phyloP scores from a whole-genome alignment of 495 filamentous ascomycete genomes.

The Hypoxylon cercidicola region DNA sequence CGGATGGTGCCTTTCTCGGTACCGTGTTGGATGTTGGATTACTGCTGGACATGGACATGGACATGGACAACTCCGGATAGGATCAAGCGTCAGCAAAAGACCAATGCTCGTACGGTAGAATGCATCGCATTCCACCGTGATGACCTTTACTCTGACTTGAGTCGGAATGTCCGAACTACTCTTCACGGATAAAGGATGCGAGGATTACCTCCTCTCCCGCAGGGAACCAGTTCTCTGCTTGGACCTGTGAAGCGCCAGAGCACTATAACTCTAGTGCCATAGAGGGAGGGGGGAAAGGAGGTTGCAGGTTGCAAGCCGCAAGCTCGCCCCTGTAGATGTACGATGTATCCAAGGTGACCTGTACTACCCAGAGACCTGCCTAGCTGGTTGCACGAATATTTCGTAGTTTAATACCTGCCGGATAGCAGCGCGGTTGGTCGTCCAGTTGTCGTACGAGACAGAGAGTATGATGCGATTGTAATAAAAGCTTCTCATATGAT shows the following conservation, averaged over 20 bases:
- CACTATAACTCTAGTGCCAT: no score
- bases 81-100: slow-evolving; percentile 30
- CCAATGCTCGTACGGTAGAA: slow-evolving; percentile 7
- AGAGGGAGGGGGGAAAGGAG: not conserved
- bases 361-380: slow-evolving; percentile 19
- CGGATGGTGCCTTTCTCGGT: slow-evolving; percentile 14
- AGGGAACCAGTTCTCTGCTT: no score
- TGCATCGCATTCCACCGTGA: slow-evolving; percentile 2
- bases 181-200: slow-evolving; percentile 16
- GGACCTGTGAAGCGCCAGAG: slow-evolving; percentile 3
- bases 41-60: not conserved
- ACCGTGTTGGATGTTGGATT: slow-evolving; percentile 7
- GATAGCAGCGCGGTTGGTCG: slow-evolving; percentile 25
- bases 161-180: slow-evolving; percentile 19
- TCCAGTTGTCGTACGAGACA: slow-evolving; percentile 1
- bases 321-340: slow-evolving; percentile 15
- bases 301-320: slow-evolving; percentile 4
- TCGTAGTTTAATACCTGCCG: slow-evolving; percentile 5
- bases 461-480: not conserved
- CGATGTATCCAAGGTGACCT: slow-evolving; percentile 21
- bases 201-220: slow-evolving; percentile 3
- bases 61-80: slow-evolving; percentile 27
- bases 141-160: slow-evolving; percentile 9
- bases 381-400: no score
- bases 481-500: not conserved